Base-by-base conservation (phyloP, 169 alveolate genomes). In the Eimeria zaria region DNA sequence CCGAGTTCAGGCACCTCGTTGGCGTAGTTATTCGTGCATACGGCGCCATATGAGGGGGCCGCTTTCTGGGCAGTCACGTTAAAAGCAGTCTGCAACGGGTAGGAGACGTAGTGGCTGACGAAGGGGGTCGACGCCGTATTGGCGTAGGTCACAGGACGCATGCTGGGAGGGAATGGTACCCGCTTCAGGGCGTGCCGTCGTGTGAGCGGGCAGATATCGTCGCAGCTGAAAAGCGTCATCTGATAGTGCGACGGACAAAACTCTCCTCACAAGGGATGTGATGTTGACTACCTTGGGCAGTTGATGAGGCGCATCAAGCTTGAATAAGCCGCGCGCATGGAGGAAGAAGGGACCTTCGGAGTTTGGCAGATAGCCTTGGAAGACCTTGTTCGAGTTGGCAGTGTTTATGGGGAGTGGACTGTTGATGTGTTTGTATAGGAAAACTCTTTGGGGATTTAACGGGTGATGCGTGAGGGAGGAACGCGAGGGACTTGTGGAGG, bases 71-170 rank as follows among this genome's bases (percentile, higher is more conserved):
- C n/a, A 24, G 2, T 69, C 20, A 53, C 7, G 60, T 55, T 55
- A 46, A 58, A 85, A 30, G 92, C 74, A 39, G 62, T 39, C 51
- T 46, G 51, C 92, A 85, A 60, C 6, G 92, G 92, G 22, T 85
- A 85, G 39, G 78, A 55, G 18, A 53, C 20, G 78, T 85, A 60
- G 62, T 58, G 92, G 92, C 92, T 60, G 39, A 48, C 58, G 9
- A 60, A 27, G 44, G 78, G 78, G 18, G 62, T 44, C 33, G 92
- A 7, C 80, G 81, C 92, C 62, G 78, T 55, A 27, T 33, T 69
- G 78, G 92, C 92, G 64, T 85, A 85, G n/a, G 78, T 14, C n/a
- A 41, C 92, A 27, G 92, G 92, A 16, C 58, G 78, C 92, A 85
- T 85, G 58, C 55, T 18, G 30, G 78, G 69, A 46, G 92, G 39